Percentiles rank a stretch among this genome's conserved stretches.
Conservation (phyloP, 495 filamentous ascomycete species). For the Tuber aestivum region DNA sequence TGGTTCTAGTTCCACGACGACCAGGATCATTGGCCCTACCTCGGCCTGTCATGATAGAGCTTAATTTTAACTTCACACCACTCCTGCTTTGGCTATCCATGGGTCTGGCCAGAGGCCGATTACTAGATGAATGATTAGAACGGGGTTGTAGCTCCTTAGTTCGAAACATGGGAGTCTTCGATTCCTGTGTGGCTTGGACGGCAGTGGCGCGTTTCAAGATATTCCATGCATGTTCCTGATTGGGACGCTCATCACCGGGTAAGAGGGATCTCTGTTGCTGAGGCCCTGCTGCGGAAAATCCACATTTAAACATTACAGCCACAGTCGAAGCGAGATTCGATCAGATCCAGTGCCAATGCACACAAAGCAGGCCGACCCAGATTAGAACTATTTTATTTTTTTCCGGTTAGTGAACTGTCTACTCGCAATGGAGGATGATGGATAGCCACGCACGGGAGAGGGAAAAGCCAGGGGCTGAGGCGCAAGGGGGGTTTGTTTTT, state of each 20-base stretch:
- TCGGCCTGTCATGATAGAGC: constrained; percentile 9
- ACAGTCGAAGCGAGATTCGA: constrained; percentile 27
- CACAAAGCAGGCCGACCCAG: not conserved
- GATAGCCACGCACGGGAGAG: not conserved
- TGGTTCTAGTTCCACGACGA: not conserved
- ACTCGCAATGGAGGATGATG: not conserved
- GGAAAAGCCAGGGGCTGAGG: not conserved
- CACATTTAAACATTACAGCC: constrained; percentile 41
- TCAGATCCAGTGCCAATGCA: not conserved
- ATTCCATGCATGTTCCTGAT: constrained; percentile 12
- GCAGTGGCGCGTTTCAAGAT: constrained; percentile 23
- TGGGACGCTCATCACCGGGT: not conserved
- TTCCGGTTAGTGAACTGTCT: not conserved
- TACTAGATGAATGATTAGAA: not conserved
- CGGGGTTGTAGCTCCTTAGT: constrained; percentile 15
- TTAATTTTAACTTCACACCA: constrained; percentile 27
- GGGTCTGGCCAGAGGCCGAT: not conserved
- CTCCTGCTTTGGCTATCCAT: not conserved
- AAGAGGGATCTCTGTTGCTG: constrained; percentile 30
- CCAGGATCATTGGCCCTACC: not conserved
- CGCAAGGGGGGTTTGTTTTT: not conserved
- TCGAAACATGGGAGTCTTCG: constrained; percentile 4
- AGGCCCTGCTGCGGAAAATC: constrained; percentile 10
- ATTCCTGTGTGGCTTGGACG: constrained; percentile 32
- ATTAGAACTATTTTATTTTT: not conserved